Evolutionary conservation across 306 rosid genomes (phyloP).

Genomic region (Alnus glutinosa): DNA sequence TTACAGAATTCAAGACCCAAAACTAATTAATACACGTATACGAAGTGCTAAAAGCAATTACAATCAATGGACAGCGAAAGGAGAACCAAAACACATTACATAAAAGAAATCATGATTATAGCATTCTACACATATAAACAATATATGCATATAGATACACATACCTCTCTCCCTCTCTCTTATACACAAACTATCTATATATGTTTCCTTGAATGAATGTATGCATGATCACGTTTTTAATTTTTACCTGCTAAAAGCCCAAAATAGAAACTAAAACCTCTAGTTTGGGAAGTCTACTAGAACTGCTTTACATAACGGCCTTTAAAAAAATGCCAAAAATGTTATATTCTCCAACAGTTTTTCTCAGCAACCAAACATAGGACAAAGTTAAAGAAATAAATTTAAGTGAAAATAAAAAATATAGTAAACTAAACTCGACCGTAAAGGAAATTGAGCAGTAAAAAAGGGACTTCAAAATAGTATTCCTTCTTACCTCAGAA

Average conservation of each 20-base stretch:
- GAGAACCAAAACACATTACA: background rate
- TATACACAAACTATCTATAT: background rate
- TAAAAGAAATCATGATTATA: background rate
- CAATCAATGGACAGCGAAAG: background rate
- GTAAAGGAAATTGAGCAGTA: background rate
- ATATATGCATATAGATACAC: background rate
- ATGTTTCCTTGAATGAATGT: too few relatives aligned
- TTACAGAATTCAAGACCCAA: background rate
- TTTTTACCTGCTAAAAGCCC: background rate
- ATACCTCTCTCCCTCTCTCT: background rate
- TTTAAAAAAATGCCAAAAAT: background rate
- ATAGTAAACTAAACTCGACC: background rate
- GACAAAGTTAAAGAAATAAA: background rate
- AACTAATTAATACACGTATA: background rate
- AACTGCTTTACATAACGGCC: background rate
- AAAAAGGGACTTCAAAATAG: background rate
- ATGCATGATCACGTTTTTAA: background rate
- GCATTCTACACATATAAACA: background rate
- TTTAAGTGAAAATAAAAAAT: background rate
- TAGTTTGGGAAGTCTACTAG: background rate
- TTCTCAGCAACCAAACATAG: conserved; percentile 5
- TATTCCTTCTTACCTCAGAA: conserved; percentile 31
- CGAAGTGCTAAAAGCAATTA: background rate
- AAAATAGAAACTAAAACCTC: background rate
- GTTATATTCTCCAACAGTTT: background rate